Base-by-base conservation (phyloP, 2,329 filamentous ascomycete genomes). In the Phyllosticta ampelicida region DNA sequence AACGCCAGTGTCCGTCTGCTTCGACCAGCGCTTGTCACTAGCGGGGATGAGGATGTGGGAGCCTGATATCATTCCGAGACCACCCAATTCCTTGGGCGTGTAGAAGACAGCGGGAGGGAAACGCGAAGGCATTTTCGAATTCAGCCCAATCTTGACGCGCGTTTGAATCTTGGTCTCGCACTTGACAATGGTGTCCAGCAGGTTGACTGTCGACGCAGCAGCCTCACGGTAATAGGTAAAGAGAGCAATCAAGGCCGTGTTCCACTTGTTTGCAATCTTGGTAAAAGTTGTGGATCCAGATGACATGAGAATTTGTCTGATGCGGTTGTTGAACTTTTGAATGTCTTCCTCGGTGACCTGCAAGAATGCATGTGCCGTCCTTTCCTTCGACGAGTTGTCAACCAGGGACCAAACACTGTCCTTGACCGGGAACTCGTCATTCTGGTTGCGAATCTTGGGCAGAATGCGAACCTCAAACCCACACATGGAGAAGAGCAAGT, bases 181-280 rank as follows among this genome's bases (percentile, higher is more conserved):
- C 75, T 99, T 99, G 71, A 99, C 94, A 65, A 99, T 99, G 0
- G 92, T 96, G 70, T 99, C 94, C 2, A 99, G 81, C 4, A 99
- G 79, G 61, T 90, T 88, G 61, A 97, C 89, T 0, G 95, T 99
- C 0, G 92, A 96, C 1, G 97, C 92, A 16, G 94, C 94, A 53
- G 94, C 94, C 71, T 99, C 94, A 71, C 94, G 89, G 70, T 99
- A 99, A 74, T 99, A 99, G 0, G 94, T 97, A 75, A 99, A 99
- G 23, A 99, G 81, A 0, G 94, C 91, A 67, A 99, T 99, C 64
- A 99, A 75, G 1, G 90, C 94, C 0, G 94, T 99, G 74, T 99
- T 99, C 94, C 95, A 99, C 76, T 99, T 99, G 76, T 99, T 99
- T 52, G 95, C 94, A 68, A 99, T 99, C 81, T 99, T 99, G 51